Conservation (phyloP, 23 red algal species). For the Cyanidioschyzon merolae region DNA sequence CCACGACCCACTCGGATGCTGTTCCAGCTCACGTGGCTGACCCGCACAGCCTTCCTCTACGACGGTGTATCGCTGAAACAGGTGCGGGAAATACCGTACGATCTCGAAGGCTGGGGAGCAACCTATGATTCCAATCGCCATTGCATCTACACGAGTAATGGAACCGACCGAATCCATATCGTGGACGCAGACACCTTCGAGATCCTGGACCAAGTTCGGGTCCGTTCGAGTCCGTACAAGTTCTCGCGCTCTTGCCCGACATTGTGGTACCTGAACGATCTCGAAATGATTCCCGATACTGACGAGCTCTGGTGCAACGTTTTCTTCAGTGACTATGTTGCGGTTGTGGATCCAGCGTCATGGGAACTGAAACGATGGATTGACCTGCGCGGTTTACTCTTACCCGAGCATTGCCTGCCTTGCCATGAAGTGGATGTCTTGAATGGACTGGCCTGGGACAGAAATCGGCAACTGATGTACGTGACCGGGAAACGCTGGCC, state of each 20-base stretch:
- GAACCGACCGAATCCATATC: background rate
- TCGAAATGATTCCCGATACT: background rate
- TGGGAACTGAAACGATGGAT: slow-evolving; percentile 3
- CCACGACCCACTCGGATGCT: background rate
- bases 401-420: background rate
- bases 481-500: slow-evolving; percentile 90
- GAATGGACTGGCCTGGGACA: slow-evolving; percentile 77
- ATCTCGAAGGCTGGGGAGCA: background rate
- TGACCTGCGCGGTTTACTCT: background rate
- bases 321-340: slow-evolving; percentile 7
- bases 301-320: slow-evolving; percentile 18
- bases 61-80: background rate
- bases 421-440: slow-evolving; percentile 38
- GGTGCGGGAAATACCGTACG: background rate
- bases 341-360: background rate
- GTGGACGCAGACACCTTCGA: background rate
- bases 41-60: background rate
- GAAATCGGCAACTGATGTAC: slow-evolving; percentile 15
- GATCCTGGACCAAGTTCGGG: background rate
- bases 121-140: background rate
- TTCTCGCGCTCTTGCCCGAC: too few relatives aligned
- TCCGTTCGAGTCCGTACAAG: background rate
- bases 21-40: slow-evolving; percentile 4
- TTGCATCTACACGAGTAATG: slow-evolving; percentile 13
- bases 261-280: slow-evolving; percentile 11